phyloP scores from a whole-genome alignment of 148 eudicot genomes.

The Rhododendron vialii region DNA sequence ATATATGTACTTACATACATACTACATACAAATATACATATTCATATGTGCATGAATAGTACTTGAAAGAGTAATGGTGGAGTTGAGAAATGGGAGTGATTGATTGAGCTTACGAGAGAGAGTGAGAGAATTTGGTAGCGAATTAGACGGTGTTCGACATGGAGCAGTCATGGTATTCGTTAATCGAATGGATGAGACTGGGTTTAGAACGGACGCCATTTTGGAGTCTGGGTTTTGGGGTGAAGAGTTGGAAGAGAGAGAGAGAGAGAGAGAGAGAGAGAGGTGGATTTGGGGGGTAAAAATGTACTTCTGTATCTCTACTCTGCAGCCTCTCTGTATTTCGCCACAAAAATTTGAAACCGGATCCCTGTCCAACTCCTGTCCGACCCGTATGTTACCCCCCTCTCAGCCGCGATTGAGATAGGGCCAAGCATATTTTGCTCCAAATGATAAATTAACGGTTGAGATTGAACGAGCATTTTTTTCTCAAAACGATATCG shows the following conservation, averaged over 20 bases:
- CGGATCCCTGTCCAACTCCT: too few relatives aligned
- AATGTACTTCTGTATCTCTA: too few relatives aligned
- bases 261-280: constrained; percentile 1
- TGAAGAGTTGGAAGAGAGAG: neutral
- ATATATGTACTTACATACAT: neutral
- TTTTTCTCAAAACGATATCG: too few relatives aligned
- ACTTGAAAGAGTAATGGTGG: neutral
- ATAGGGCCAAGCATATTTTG: too few relatives aligned
- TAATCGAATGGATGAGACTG: constrained; percentile 39
- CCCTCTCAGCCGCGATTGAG: too few relatives aligned
- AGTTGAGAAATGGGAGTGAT: neutral
- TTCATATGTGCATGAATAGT: neutral
- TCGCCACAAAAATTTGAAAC: too few relatives aligned
- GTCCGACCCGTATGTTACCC: too few relatives aligned
- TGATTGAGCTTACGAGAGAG: constrained; percentile 36
- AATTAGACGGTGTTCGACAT: constrained; percentile 20
- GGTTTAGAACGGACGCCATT: constrained; percentile 54
- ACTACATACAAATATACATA: neutral
- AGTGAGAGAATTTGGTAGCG: constrained; percentile 28
- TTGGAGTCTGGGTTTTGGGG: neutral
- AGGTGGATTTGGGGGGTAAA: neutral
- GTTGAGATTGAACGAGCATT: too few relatives aligned
- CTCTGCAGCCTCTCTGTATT: too few relatives aligned
- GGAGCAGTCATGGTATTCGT: constrained; percentile 25
- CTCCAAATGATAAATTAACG: too few relatives aligned